A percentile compares a stretch with the other conserved stretches of the same genome.
phyloP scores from a whole-genome alignment of 148 eudicot species.

The Nepenthes mirabilis region DNA sequence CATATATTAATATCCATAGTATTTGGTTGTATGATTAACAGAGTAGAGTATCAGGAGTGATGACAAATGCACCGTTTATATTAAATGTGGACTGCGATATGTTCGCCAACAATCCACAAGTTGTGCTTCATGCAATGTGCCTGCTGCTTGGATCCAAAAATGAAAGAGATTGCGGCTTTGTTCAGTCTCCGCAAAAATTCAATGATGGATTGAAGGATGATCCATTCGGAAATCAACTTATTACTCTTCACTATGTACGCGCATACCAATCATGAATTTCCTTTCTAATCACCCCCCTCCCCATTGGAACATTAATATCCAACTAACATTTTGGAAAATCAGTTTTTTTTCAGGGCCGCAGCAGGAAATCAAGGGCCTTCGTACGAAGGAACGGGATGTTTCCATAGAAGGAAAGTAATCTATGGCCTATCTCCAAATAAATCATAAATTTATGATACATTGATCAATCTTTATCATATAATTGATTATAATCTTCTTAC shows the following conservation, averaged over 20 bases:
- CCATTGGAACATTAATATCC: no score
- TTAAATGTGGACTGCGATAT: slow-evolving; percentile 34
- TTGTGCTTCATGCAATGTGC: slow-evolving; percentile 22
- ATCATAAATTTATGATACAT: slow-evolving; percentile 4
- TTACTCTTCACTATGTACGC: slow-evolving; percentile 6
- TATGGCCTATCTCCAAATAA: slow-evolving; percentile 21
- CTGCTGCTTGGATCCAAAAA: slow-evolving; percentile 10
- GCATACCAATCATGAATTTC: background rate
- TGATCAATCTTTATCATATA: no score
- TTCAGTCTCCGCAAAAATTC: slow-evolving; percentile 21
- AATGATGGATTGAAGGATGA: slow-evolving; percentile 26
- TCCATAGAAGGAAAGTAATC: slow-evolving; percentile 24
- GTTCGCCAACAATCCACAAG: slow-evolving; percentile 20
- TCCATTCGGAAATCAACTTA: slow-evolving; percentile 25
- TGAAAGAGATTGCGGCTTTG: slow-evolving; percentile 15
- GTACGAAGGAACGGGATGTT: slow-evolving; percentile 26
- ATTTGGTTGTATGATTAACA: slow-evolving; percentile 3
- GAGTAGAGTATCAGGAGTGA: slow-evolving; percentile 28
- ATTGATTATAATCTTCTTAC: no score
- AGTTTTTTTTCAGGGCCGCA: slow-evolving; percentile 13
- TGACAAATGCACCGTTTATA: slow-evolving; percentile 35
- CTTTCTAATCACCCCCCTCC: no score
- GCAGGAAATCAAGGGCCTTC: slow-evolving; percentile 22
- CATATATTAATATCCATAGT: background rate
- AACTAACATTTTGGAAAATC: background rate